A percentile compares a stretch with the other conserved stretches of the same genome.
phyloP scores from a whole-genome alignment of 164 flowering plant species.

The Cinnamomum micranthum region DNA sequence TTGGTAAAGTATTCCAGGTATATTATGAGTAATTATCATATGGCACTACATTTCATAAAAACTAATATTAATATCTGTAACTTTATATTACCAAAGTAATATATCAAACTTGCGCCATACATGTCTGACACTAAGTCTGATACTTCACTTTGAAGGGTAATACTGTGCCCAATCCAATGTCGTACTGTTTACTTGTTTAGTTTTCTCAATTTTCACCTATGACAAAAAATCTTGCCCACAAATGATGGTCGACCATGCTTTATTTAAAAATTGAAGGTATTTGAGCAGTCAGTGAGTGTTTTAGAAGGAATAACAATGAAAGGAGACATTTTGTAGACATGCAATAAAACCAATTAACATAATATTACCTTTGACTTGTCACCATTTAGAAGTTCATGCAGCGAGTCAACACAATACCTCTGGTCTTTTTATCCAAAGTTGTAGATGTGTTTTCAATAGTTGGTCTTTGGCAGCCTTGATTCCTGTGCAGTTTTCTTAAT shows the following conservation, averaged over 20 bases:
- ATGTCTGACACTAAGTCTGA: too few relatives aligned
- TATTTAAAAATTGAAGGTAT: background rate
- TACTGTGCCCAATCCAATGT: background rate
- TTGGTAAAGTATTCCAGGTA: conserved; percentile 89
- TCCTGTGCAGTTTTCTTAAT: too few relatives aligned
- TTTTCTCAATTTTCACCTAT: background rate
- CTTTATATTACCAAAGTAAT: background rate
- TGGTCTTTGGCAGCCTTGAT: background rate
- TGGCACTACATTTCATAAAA: background rate
- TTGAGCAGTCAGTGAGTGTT: background rate
- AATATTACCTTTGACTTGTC: too few relatives aligned
- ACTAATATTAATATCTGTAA: background rate
- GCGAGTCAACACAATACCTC: background rate
- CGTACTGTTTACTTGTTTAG: background rate
- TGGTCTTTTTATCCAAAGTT: background rate
- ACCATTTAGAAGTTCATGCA: background rate
- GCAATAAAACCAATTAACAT: too few relatives aligned
- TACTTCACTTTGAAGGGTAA: background rate
- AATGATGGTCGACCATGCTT: background rate
- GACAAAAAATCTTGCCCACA: background rate
- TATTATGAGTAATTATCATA: background rate
- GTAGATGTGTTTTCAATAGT: background rate
- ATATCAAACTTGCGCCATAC: background rate
- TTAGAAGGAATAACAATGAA: background rate
- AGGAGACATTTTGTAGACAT: too few relatives aligned